These are phyloP conservation scores for Chaetomium olivaceum DNA, from an alignment of 2,329 filamentous ascomycete species.

Conservation along the genomic window DNA sequence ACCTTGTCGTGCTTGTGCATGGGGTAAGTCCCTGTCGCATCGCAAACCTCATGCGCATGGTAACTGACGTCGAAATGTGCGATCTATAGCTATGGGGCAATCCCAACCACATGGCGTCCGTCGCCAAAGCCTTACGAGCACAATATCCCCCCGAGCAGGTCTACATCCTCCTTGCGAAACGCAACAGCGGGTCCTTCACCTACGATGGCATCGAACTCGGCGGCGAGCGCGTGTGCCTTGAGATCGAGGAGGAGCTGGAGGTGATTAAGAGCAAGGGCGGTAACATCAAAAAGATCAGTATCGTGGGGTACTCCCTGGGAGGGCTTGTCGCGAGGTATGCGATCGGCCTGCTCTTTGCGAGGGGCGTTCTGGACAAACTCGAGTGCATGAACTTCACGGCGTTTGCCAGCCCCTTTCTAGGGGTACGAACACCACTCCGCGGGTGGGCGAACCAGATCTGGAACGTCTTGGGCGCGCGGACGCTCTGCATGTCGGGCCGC, in stretches of 20 bases:
- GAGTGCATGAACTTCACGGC: slow-evolving; percentile 91
- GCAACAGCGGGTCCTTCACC: slow-evolving; percentile 71
- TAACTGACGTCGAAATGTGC: slow-evolving; percentile 18
- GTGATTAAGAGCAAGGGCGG: slow-evolving; percentile 62
- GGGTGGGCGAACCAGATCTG: slow-evolving; percentile 68
- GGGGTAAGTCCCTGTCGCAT: slow-evolving; percentile 53
- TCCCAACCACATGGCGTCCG: slow-evolving; percentile 67
- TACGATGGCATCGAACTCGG: slow-evolving; percentile 70
- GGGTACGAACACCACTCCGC: slow-evolving; percentile 68
- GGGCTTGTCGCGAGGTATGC: slow-evolving; percentile 85
- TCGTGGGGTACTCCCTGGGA: slow-evolving; percentile 87
- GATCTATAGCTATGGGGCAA: slow-evolving; percentile 70
- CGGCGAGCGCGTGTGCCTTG: slow-evolving; percentile 65
- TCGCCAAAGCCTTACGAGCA: slow-evolving; percentile 65
- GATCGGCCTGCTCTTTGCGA: slow-evolving; percentile 78
- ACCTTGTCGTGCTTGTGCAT: slow-evolving; percentile 77
- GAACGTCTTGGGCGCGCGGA: slow-evolving; percentile 83
- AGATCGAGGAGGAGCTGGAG: slow-evolving; percentile 65
- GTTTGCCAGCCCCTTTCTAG: slow-evolving; percentile 82
- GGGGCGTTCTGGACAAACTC: slow-evolving; percentile 75
- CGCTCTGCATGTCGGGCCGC: slow-evolving; percentile 77
- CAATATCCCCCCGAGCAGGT: slow-evolving; percentile 63
- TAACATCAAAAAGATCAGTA: slow-evolving; percentile 76
- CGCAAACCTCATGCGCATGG: not conserved
- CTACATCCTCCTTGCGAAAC: slow-evolving; percentile 69